Evolutionary conservation across 2,329 filamentous ascomycete genomes (phyloP), one percentile per base, ranked within the genome.

Genomic region (Fusarium cyanostomum): DNA sequence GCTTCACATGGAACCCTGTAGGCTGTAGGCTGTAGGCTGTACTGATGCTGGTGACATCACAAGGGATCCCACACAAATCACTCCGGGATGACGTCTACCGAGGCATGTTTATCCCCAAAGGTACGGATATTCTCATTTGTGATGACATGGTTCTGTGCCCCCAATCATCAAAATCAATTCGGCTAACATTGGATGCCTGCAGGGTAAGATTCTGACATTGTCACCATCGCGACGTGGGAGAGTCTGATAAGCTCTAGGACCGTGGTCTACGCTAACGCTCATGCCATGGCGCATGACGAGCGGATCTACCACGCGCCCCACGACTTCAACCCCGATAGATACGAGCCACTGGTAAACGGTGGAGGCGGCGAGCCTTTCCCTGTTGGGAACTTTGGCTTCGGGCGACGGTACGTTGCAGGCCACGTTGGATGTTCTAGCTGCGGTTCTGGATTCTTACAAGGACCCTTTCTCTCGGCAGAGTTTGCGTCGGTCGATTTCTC

Each of bases 21-120:
- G 21, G 21, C n/a, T n/a, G n/a, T 21, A 21, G 21, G 18, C 44
- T 28, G 45, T 31, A 35, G 28, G n/a, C 11, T 28, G 21, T 42
- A 45, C 52, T 69, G 39, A 69, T 42, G 26, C 34, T 39, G 26
- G 30, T 43, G 30, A 24, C 26, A 37, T 30, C 21, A 38, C 34
- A 41, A 72, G 72, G 72, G 6, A 84, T 87, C 48, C 85, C 86
- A 9, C 86, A 88, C 71, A 81, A 77, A 57, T 78, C 83, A 11
- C 77, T 81, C 3, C 71, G 82, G 50, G 84, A 88, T 56, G 86
- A 88, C 63, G 74, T 81, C 27, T 88, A 87, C 65, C 76, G 82
- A 21, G 84, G 81, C 43, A 84, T 85, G 75, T 80, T 82, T 60
- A 86, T 88, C 57, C 84, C 84, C 11, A 82, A 81, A 60, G 85